phyloP scores from a whole-genome alignment of 306 rosid species.

The Trifolium subterraneum region DNA sequence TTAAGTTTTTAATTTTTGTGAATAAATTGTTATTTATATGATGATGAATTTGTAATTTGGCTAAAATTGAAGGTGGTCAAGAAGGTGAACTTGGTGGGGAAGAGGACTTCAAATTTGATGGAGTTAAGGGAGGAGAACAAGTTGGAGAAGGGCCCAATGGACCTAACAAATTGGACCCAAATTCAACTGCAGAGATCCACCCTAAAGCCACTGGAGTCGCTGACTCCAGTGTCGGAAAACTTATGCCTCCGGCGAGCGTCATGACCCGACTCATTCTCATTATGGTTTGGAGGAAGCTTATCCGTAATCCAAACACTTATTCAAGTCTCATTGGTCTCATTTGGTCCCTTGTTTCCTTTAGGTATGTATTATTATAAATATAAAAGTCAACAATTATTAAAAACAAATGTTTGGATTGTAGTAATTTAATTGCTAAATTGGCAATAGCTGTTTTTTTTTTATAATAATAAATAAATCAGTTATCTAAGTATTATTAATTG shows the following conservation, averaged over 20 bases:
- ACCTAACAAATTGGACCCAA: constrained; percentile 62
- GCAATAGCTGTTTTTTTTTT: constrained; percentile 12
- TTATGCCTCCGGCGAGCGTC: constrained; percentile 98
- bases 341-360: constrained; percentile 89
- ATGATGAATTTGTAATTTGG: neutral
- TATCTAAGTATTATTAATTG: constrained; percentile 9
- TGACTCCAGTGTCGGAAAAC: constrained; percentile 52
- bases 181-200: constrained; percentile 72
- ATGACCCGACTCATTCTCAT: constrained; percentile 92
- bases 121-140: constrained; percentile 54
- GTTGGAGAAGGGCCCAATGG: constrained; percentile 59
- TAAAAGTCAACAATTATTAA: constrained; percentile 11
- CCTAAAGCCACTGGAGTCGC: constrained; percentile 51
- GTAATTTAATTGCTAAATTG: constrained; percentile 1
- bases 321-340: constrained; percentile 87
- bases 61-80: constrained; percentile 44
- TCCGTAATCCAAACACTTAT: constrained; percentile 93
- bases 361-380: constrained; percentile 61
- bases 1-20: neutral
- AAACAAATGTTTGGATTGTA: neutral
- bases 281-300: constrained; percentile 97
- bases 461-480: neutral
- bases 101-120: constrained; percentile 56
- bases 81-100: constrained; percentile 56
- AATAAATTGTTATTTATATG: neutral